phyloP scores from a whole-genome alignment of 1,139 yeast genomes.

The Meyerozyma sp. region DNA sequence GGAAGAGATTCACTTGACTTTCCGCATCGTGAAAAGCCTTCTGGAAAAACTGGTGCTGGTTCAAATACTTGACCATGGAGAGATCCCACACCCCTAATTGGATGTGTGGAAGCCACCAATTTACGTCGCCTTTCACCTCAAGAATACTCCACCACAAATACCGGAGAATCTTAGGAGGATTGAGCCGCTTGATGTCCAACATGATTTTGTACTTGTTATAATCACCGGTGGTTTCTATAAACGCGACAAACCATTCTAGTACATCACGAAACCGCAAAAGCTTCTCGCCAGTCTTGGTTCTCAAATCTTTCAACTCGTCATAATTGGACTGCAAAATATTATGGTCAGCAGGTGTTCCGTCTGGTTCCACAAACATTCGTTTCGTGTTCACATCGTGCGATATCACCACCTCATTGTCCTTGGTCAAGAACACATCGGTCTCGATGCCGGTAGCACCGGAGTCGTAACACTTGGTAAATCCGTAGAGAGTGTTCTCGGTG shows the following conservation, averaged over 20 bases:
- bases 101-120: conserved; percentile 63
- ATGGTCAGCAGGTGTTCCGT: conserved; percentile 35
- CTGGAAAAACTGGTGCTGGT: conserved; percentile 36
- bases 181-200: conserved; percentile 78
- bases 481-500: conserved; percentile 76
- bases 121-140: conserved; percentile 41
- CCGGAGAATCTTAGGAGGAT: conserved; percentile 54
- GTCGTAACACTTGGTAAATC: conserved; percentile 66
- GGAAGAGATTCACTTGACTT: conserved; percentile 29
- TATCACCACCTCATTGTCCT: conserved; percentile 68
- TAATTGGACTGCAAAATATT: conserved; percentile 37
- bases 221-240: conserved; percentile 18
- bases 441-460: conserved; percentile 73
- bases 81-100: conserved; percentile 81
- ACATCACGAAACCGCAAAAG: conserved; percentile 61
- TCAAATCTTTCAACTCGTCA: conserved; percentile 42
- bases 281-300: conserved; percentile 51
- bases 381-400: conserved; percentile 65
- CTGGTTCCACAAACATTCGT: conserved; percentile 52
- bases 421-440: conserved; percentile 76
- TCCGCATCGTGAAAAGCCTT: conserved; percentile 13
- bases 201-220: conserved; percentile 38
- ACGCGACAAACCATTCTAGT: conserved; percentile 50
- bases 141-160: conserved; percentile 47
- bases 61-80: conserved; percentile 52